These are phyloP conservation scores for Orbilia brochopaga DNA, from an alignment of 2,329 filamentous ascomycete genomes.

Conservation along the genomic window DNA sequence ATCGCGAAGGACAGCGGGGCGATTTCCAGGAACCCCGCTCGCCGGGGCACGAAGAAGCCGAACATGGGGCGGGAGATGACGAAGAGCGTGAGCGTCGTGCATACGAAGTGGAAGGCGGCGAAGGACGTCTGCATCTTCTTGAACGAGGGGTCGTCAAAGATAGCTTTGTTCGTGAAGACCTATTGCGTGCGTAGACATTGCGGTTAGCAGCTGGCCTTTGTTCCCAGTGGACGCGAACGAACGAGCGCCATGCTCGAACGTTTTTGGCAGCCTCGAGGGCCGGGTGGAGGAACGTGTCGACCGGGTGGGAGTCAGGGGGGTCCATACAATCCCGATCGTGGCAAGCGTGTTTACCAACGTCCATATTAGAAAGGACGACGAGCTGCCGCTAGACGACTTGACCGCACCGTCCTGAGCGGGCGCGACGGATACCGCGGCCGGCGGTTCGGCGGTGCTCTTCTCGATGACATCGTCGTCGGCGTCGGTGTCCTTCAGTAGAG, in stretches of 20 bases:
- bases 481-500: conserved; percentile 42
- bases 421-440: conserved; percentile 18
- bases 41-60: conserved; percentile 66
- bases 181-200: conserved; percentile 54
- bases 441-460: conserved; percentile 25
- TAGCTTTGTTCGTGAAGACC: conserved; percentile 74
- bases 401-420: conserved; percentile 36
- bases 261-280: no score
- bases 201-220: conserved; percentile 14
- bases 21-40: conserved; percentile 65
- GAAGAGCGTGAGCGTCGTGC: conserved; percentile 70
- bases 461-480: conserved; percentile 38
- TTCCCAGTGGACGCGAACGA: conserved; percentile 5
- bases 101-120: conserved; percentile 71
- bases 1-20: conserved; percentile 71
- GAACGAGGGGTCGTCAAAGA: conserved; percentile 69
- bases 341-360: conserved; percentile 68
- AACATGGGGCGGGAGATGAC: conserved; percentile 67
- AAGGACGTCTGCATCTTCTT: conserved; percentile 70
- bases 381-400: conserved; percentile 35
- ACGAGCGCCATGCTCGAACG: no score
- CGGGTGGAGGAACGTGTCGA: neutral
- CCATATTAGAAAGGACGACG: conserved; percentile 60
- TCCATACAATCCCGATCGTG: conserved; percentile 68
- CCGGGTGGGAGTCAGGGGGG: conserved; percentile 3